A percentile compares a stretch with the other conserved stretches of the same genome.
Conservation (phyloP, 2,329 filamentous ascomycete species). For the Scytalidium sp. region DNA sequence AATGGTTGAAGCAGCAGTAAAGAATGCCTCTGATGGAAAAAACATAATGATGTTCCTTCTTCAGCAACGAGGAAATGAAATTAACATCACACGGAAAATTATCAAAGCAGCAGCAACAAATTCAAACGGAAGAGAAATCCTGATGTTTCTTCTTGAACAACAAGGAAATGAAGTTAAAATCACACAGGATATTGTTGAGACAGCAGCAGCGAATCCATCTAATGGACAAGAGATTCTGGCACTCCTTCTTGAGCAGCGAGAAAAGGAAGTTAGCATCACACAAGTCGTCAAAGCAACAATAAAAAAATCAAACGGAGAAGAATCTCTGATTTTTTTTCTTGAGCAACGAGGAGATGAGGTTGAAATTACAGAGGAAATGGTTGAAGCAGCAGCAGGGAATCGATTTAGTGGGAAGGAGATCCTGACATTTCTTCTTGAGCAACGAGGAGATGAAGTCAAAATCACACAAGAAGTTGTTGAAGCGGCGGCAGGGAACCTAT, state of each 20-base stretch:
- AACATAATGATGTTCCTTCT: not conserved
- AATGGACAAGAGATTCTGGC: conserved; percentile 3
- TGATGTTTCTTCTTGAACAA: too few relatives aligned
- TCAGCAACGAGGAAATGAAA: too few relatives aligned
- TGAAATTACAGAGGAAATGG: conserved; percentile 3
- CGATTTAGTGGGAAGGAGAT: not conserved
- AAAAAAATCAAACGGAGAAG: not conserved
- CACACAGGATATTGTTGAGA: not conserved
- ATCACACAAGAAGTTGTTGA: conserved; percentile 6
- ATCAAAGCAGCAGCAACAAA: too few relatives aligned
- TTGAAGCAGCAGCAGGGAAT: conserved; percentile 7
- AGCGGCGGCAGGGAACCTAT: not conserved
- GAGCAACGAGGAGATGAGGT: not conserved
- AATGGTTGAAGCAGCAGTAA: too few relatives aligned
- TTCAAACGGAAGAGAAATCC: not conserved
- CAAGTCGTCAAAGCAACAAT: conserved; percentile 9
- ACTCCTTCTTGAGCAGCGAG: conserved; percentile 6
- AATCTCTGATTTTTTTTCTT: not conserved
- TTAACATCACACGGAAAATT: too few relatives aligned
- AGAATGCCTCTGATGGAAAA: not conserved
- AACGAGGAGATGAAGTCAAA: conserved; percentile 1
- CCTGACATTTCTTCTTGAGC: conserved; percentile 3
- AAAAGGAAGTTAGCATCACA: conserved; percentile 2
- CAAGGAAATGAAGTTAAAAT: conserved; percentile 1
- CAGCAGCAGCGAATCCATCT: not conserved